Percentiles rank a stretch among this genome's conserved stretches.
phyloP scores from a whole-genome alignment of 192 early-diverging fungal species.

The Spinellus fusiger region DNA sequence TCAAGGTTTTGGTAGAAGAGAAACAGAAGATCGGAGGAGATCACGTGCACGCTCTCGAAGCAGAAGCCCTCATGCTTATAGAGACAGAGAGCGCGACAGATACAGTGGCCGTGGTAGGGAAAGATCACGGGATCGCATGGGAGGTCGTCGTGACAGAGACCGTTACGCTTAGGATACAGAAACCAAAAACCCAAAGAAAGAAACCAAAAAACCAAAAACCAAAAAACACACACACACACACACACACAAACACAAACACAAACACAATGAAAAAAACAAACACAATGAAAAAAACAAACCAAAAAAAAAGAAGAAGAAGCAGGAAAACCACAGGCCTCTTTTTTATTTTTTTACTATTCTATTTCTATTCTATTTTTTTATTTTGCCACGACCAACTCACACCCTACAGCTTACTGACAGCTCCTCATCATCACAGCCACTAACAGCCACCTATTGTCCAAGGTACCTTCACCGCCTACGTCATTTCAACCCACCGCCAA shows the following conservation, averaged over 20 bases:
- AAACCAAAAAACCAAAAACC: background rate
- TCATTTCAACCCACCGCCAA: too few species aligned
- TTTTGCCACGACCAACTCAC: background rate
- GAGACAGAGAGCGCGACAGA: constrained; percentile 29
- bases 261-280: background rate
- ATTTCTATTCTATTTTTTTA: background rate
- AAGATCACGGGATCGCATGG: constrained; percentile 24
- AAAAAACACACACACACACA: background rate
- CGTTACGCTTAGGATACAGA: constrained; percentile 15
- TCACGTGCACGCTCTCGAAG: constrained; percentile 30
- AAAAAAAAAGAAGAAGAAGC: background rate
- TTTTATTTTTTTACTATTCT: background rate
- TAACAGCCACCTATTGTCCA: too few species aligned
- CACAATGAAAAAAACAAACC: background rate
- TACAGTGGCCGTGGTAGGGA: constrained; percentile 27
- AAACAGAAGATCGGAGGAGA: constrained; percentile 26
- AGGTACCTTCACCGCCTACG: too few species aligned
- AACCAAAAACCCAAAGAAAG: background rate
- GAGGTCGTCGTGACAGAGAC: constrained; percentile 17
- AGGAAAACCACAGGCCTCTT: background rate
- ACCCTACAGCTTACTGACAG: background rate
- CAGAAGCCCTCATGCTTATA: constrained; percentile 32
- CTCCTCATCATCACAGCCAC: constrained; percentile 6
- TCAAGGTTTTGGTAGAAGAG: constrained; percentile 16
- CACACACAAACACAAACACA: background rate